phyloP scores from a whole-genome alignment of 176 grass and related monocot genomes.

The Juncus effusus region DNA sequence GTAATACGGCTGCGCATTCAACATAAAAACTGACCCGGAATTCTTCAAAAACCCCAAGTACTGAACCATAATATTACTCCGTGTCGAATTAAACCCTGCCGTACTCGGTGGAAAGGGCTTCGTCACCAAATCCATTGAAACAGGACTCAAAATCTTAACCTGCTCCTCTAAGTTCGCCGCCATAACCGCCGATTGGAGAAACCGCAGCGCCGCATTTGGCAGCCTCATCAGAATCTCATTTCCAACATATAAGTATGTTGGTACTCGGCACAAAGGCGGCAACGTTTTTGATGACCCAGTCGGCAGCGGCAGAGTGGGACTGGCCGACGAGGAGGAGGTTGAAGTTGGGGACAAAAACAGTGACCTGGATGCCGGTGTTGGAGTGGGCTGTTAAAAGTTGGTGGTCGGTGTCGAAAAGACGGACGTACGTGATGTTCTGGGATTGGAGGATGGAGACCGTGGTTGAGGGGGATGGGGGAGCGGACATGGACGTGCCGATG shows the following conservation, averaged over 20 bases:
- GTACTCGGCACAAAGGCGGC: constrained; percentile 66
- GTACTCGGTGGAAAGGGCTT: constrained; percentile 89
- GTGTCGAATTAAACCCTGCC: constrained; percentile 87
- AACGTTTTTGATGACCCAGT: constrained; percentile 94
- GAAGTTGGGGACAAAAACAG: constrained; percentile 75
- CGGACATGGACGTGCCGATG: constrained; percentile 63
- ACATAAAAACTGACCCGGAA: constrained; percentile 77
- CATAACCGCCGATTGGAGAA: constrained; percentile 81
- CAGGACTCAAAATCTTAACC: constrained; percentile 80
- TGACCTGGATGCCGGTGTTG: constrained; percentile 86
- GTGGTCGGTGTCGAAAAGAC: constrained; percentile 67
- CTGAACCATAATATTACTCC: constrained; percentile 67
- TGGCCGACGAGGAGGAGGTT: constrained; percentile 76
- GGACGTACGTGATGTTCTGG: constrained; percentile 73
- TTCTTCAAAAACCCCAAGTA: constrained; percentile 84
- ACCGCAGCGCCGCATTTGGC: constrained; percentile 87
- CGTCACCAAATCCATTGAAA: constrained; percentile 65
- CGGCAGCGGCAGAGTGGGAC: constrained; percentile 65
- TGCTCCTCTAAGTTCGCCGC: constrained; percentile 83
- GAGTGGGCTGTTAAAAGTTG: constrained; percentile 78
- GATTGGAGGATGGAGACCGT: constrained; percentile 82
- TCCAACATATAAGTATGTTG: constrained; percentile 97
- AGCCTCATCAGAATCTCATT: constrained; percentile 66
- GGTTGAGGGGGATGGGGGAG: constrained; percentile 49
- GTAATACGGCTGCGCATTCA: constrained; percentile 96